Base-by-base conservation (phyloP, 768 basidiomycete genomes). In the Podaxis pistillaris region DNA sequence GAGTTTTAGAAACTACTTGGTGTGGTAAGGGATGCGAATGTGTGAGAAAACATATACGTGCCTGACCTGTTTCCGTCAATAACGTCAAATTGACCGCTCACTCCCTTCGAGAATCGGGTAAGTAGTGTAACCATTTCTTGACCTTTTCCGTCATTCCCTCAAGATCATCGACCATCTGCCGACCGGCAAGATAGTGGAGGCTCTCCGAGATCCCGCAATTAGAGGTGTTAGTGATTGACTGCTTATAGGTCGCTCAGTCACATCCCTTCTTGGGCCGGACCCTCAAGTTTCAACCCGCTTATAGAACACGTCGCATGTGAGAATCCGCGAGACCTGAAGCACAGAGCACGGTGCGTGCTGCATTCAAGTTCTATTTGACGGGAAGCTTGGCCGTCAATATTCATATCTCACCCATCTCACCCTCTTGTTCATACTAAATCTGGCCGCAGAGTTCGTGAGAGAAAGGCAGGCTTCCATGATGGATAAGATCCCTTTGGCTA, bases 1-100 rank as follows among this genome's bases (percentile, higher is more conserved):
- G 77, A 80, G 79, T 81, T 81, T 82, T 82, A 79, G 76, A 73
- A 76, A 77, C 74, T 68, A 68, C 70, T 72, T 73, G 72, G 68
- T 57, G 74, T 65, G 68, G 67, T 70, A 71, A 76, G 76, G 76
- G 75, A 69, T 64, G 70, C 64, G 57, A 41, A 62, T 66, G 62
- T 70, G 71, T 76, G 78, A 67, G 75, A 78, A 74, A 54, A 26
- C 15, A 22, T 53, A 58, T 41, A 57, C 53, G 72, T 75, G 69
- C 73, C 71, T 72, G 70, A 68, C 63, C 66, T 63, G 63, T 58
- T 65, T 60, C 62, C 46, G 57, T 55, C 44, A 62, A 65, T 62
- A 65, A 53, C 40, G 64, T 53, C 54, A 60, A 56, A 40, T 60
- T 52, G 62, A 58, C 53, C 50, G 57, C 62, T 59, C 56, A 65